Evolutionary conservation across 2,329 filamentous ascomycete genomes (phyloP), one percentile per base, ranked within the genome.

Genomic region (Fonsecaea monophora): DNA sequence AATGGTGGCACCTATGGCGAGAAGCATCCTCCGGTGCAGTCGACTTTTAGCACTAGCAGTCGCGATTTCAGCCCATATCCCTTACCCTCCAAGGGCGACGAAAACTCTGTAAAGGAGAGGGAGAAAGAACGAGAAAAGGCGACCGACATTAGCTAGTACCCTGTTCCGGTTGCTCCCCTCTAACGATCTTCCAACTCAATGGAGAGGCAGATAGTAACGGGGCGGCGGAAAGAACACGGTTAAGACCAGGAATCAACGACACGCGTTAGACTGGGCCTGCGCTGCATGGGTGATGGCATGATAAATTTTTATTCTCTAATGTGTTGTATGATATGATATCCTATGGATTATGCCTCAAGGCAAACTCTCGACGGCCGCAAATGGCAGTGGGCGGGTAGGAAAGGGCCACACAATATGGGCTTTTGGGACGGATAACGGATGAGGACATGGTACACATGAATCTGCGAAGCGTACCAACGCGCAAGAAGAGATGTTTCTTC

Each of bases 1-100:
- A 69, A 67, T 57, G 69, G 66, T 30, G 60, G 59, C 2, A 48
- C 48, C 25, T 37, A 58, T 32, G 55, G 61, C 4, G 75, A 77
- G 59, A 77, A 79, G 60, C 77, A 78, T 58, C 76, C 81, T 32
- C 80, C 83, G 1, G 77, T 84, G 57, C 81, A 84, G 68, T 82
- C 81, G 35, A 84, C 79, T 25, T 84, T 85, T 71, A 83, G 82
- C 25, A 84, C 82, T 1, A 84, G 81, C 72, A 81, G 81, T 66
- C 82, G 81, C 69, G 83, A 85, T 67, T 76, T 84, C 38, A 71
- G 71, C 60, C 71, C 69, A 1, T 66, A 68, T 59, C 68, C 68
- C 13, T 42, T 68, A 15, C 59, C 66, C 38, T 54, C 57, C 13
- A 70, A 67, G 38, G 35, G 42, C 30, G 68, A 70, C 4, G 68